These are phyloP conservation scores for Diaporthe australafricana DNA, from an alignment of 2,329 filamentous ascomycete species.

Conservation along the genomic window DNA sequence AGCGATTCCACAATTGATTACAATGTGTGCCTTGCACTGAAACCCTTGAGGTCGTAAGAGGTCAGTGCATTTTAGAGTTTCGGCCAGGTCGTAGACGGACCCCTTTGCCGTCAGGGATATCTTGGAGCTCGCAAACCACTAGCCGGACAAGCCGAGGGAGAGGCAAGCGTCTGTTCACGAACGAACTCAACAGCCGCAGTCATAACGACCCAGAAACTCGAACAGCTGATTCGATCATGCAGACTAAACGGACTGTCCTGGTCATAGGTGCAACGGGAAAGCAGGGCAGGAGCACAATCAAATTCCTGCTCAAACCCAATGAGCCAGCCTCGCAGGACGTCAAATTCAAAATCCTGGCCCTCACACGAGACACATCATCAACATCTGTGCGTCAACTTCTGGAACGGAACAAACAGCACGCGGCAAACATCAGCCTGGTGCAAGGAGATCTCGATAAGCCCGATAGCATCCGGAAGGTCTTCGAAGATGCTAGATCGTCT, in stretches of 20 bases:
- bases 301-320: neutral
- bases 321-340: no score
- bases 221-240: neutral
- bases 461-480: neutral
- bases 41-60: no score
- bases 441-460: constrained; percentile 3
- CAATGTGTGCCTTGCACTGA: no score
- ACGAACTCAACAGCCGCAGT: neutral
- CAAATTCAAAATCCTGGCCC: neutral
- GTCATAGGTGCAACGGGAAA: neutral
- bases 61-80: no score
- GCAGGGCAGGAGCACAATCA: neutral
- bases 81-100: no score
- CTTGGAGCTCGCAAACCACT: neutral
- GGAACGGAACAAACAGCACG: neutral
- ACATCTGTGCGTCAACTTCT: neutral
- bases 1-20: no score
- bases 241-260: neutral
- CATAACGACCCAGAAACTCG: neutral
- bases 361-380: neutral
- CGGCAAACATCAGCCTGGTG: neutral
- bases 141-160: neutral
- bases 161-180: accelerated
- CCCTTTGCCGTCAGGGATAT: neutral
- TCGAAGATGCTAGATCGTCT: neutral